phyloP scores from a whole-genome alignment of 768 basidiomycete genomes.

The Fomitopsis pulvina region DNA sequence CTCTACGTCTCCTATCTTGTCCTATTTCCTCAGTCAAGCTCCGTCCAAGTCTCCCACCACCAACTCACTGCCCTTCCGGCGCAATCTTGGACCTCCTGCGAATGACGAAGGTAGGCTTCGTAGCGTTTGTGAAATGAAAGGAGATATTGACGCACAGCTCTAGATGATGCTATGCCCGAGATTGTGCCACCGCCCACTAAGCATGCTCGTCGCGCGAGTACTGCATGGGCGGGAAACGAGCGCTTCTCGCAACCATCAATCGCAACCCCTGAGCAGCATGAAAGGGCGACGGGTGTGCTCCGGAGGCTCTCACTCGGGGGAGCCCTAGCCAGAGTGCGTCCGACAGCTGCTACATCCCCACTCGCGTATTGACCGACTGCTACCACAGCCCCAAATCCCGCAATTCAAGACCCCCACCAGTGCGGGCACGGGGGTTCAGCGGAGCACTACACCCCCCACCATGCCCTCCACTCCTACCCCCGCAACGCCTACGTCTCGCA shows the following conservation, averaged over 20 bases:
- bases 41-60: constrained; percentile 39
- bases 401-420: constrained; percentile 6
- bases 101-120: constrained; percentile 51
- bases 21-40: constrained; percentile 60
- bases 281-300: constrained; percentile 66
- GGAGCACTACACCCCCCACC: constrained; percentile 15
- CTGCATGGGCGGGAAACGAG: constrained; percentile 37
- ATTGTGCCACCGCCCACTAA: constrained; percentile 1
- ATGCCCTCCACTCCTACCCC: constrained; percentile 9
- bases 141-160: background rate
- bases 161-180: constrained; percentile 16
- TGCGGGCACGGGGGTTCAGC: constrained; percentile 2
- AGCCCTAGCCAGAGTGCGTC: constrained; percentile 50
- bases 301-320: constrained; percentile 68
- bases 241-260: constrained; percentile 45
- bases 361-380: background rate
- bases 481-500: constrained; percentile 17
- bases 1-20: constrained; percentile 63
- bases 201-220: constrained; percentile 50
- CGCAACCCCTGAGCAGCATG: constrained; percentile 41
- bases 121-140: background rate
- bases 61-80: constrained; percentile 57
- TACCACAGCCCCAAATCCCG: constrained; percentile 11
- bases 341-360: background rate
- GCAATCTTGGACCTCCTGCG: constrained; percentile 40